phyloP scores from a whole-genome alignment of 257 asterid genomes.

The Scutellaria galericulata region DNA sequence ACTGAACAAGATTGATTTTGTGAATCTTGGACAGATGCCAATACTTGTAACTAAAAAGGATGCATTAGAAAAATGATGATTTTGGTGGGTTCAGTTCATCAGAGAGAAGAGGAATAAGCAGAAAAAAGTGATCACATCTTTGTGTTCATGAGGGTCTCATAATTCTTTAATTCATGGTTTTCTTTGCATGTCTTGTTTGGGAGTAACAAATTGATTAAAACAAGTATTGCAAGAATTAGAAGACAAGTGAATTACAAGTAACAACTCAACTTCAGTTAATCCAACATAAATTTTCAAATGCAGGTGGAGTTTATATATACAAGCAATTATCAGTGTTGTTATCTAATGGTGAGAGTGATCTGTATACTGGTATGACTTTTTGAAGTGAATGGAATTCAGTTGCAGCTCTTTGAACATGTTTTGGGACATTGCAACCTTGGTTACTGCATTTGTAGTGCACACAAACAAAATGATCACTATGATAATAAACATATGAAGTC shows the following conservation, averaged over 20 bases:
- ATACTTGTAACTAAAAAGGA: conserved; percentile 42
- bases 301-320: too few species aligned
- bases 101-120: conserved; percentile 20
- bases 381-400: conserved; percentile 41
- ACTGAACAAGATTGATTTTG: conserved; percentile 72
- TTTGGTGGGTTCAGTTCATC: conserved; percentile 19
- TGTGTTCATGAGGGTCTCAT: conserved; percentile 25
- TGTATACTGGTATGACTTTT: background rate
- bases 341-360: conserved; percentile 27
- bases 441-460: conserved; percentile 74
- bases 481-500: too few species aligned
- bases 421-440: conserved; percentile 86
- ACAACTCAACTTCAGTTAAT: too few species aligned
- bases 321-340: conserved; percentile 23
- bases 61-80: conserved; percentile 15
- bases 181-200: conserved; percentile 5
- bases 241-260: too few species aligned
- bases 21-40: conserved; percentile 67
- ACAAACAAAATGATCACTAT: too few species aligned
- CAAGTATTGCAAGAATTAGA: too few species aligned
- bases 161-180: conserved; percentile 33
- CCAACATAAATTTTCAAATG: too few species aligned
- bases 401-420: conserved; percentile 94
- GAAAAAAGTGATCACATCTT: conserved; percentile 19
- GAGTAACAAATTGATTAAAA: background rate